Conservation (phyloP, 305 asterid species). For the Fraxinus paxiana region DNA sequence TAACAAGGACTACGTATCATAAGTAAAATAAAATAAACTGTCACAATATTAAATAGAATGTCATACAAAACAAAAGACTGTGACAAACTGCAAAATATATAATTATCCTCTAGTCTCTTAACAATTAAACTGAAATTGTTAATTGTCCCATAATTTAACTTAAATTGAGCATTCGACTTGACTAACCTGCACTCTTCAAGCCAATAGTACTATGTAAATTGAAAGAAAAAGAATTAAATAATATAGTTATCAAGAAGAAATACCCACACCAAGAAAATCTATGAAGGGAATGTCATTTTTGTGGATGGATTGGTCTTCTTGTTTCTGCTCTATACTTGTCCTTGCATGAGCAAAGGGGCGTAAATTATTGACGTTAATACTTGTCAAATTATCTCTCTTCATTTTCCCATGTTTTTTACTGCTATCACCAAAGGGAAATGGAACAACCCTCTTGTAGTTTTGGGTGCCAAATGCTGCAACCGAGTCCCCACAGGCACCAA, state of each 20-base stretch:
- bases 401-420: slow-evolving; percentile 11
- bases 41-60: neutral
- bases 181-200: neutral
- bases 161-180: neutral
- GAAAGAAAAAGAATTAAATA: neutral
- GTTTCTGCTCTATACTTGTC: slow-evolving; percentile 21
- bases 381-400: slow-evolving; percentile 10
- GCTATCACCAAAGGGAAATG: slow-evolving; percentile 29
- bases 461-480: slow-evolving; percentile 7
- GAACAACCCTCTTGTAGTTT: slow-evolving; percentile 8
- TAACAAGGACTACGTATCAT: neutral
- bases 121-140: neutral
- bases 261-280: slow-evolving; percentile 94
- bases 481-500: slow-evolving; percentile 30
- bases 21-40: neutral
- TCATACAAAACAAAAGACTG: neutral
- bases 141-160: neutral
- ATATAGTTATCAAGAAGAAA: slow-evolving; percentile 41
- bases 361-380: neutral
- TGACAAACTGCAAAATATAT: neutral
- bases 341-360: slow-evolving; percentile 22
- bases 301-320: slow-evolving; percentile 35
- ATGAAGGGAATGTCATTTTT: slow-evolving; percentile 67
- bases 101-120: neutral
- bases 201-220: neutral